These are phyloP conservation scores for Reutealis trisperma DNA, from an alignment of 345 rosid species.

Conservation along the genomic window DNA sequence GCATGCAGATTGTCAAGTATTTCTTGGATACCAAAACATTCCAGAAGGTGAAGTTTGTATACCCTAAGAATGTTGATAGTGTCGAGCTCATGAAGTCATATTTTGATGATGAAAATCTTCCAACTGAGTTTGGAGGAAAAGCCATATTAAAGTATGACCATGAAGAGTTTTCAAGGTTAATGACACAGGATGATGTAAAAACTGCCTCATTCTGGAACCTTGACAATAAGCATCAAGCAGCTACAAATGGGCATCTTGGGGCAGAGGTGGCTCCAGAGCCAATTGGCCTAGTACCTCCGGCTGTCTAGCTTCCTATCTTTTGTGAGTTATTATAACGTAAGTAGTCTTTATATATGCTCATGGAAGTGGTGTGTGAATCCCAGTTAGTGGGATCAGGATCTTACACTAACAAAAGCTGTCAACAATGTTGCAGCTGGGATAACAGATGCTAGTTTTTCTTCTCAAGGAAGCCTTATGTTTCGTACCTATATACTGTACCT, in stretches of 20 bases:
- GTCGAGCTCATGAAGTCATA: slow-evolving; percentile 71
- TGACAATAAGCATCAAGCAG: slow-evolving; percentile 37
- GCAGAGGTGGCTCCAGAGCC: slow-evolving; percentile 72
- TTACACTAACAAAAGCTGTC: slow-evolving; percentile 5
- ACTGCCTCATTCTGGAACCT: slow-evolving; percentile 64
- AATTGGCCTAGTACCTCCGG: slow-evolving; percentile 30
- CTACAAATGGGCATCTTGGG: slow-evolving; percentile 41
- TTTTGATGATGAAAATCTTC: slow-evolving; percentile 82
- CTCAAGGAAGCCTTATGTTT: not conserved
- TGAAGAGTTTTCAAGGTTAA: slow-evolving; percentile 78
- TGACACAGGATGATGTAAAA: slow-evolving; percentile 74
- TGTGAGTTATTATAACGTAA: slow-evolving; percentile 8
- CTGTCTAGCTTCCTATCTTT: slow-evolving; percentile 30
- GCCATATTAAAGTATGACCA: slow-evolving; percentile 71
- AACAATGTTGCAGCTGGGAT: not conserved
- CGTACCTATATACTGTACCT: not conserved
- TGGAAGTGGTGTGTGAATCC: not conserved
- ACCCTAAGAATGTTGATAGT: slow-evolving; percentile 80
- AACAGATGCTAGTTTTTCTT: not conserved
- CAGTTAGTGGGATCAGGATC: not conserved
- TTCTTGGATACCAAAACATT: slow-evolving; percentile 85
- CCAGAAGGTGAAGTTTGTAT: slow-evolving; percentile 88
- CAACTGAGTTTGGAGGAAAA: slow-evolving; percentile 82
- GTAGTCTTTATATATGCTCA: not conserved
- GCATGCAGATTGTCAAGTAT: slow-evolving; percentile 75